These are phyloP conservation scores for Beauveria australis DNA, from an alignment of 2,329 filamentous ascomycete species.

Conservation along the genomic window DNA sequence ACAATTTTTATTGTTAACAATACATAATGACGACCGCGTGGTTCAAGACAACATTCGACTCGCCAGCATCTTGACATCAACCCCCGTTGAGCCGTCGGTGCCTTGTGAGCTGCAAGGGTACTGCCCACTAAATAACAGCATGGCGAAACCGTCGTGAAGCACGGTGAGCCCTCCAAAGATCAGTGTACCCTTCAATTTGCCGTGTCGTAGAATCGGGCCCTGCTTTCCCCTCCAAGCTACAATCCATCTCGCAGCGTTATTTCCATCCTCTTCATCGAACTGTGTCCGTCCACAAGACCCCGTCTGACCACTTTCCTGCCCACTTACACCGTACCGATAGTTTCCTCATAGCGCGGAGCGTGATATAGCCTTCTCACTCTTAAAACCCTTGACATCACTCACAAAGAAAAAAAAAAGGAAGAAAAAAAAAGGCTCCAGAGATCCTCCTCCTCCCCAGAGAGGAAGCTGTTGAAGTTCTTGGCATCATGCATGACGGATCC, in stretches of 20 bases:
- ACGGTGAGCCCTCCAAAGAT: background rate
- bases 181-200: background rate
- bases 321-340: too few relatives aligned
- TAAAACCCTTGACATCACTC: too few relatives aligned
- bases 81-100: background rate
- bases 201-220: background rate
- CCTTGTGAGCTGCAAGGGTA: background rate
- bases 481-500: background rate
- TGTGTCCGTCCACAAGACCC: background rate
- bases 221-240: background rate
- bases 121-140: background rate
- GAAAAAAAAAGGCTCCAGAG: background rate
- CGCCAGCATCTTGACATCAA: too few relatives aligned
- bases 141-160: background rate
- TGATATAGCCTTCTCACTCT: too few relatives aligned
- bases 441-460: background rate
- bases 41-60: too few relatives aligned
- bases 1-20: too few relatives aligned
- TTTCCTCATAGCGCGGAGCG: background rate
- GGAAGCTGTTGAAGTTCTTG: background rate
- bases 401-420: too few relatives aligned
- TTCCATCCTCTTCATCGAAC: background rate
- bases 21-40: too few relatives aligned
- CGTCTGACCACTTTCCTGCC: background rate
- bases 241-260: background rate